Evolutionary conservation across 768 basidiomycete species (phyloP).

Genomic region (Leucocoprinus leucothites): DNA sequence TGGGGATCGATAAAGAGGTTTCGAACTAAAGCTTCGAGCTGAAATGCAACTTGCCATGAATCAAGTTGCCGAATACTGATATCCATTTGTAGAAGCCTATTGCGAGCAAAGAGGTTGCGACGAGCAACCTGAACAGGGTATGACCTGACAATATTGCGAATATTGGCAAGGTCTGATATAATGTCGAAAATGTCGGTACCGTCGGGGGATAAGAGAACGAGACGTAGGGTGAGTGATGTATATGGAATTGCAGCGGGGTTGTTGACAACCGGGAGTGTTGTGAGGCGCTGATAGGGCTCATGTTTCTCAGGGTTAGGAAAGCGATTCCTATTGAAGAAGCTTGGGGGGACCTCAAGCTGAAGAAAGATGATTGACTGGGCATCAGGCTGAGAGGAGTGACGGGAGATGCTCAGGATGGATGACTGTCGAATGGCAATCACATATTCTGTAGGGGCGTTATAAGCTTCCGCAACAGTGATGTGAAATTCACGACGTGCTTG

Average conservation of each 20-base stretch:
- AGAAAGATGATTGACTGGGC: constrained; percentile 37
- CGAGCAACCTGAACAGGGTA: constrained; percentile 35
- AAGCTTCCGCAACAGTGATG: constrained; percentile 24
- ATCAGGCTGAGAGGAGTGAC: constrained; percentile 24
- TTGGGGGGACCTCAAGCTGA: constrained; percentile 31
- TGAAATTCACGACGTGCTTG: constrained; percentile 44
- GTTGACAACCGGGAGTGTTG: constrained; percentile 35
- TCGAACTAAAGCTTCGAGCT: constrained; percentile 44
- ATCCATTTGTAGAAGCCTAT: constrained; percentile 25
- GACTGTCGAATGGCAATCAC: constrained; percentile 41
- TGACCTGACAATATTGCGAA: constrained; percentile 30
- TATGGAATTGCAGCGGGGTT: constrained; percentile 48
- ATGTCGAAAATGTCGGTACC: constrained; percentile 35
- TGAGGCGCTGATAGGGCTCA: constrained; percentile 29
- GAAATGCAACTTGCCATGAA: constrained; percentile 51
- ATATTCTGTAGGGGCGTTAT: constrained; percentile 18
- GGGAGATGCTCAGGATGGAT: constrained; percentile 38
- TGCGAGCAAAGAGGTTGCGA: constrained; percentile 40
- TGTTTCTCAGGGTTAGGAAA: constrained; percentile 7
- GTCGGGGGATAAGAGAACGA: constrained; percentile 35
- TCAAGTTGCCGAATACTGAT: constrained; percentile 30
- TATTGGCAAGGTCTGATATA: constrained; percentile 33
- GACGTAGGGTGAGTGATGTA: constrained; percentile 47
- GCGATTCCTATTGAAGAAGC: constrained; percentile 12
- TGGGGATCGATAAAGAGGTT: constrained; percentile 39